Evolutionary conservation across 805 yeast species (phyloP).

Genomic region (Teunomyces cretensis): DNA sequence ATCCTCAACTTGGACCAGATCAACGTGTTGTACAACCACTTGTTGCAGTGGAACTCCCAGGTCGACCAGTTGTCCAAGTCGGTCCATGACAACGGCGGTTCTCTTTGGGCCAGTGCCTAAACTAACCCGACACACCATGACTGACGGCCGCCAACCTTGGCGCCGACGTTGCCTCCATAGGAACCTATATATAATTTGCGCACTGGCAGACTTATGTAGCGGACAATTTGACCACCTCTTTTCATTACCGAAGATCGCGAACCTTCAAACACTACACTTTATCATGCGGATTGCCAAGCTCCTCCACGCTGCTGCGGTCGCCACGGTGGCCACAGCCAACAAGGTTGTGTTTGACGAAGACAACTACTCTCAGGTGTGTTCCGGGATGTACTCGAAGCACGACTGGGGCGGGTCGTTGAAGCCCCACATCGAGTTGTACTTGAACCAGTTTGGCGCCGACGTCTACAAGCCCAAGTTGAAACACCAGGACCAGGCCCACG

Average conservation of each 20-base stretch:
- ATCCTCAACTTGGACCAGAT: slow-evolving; percentile 83
- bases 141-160: no score
- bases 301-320: not conserved
- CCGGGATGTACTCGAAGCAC: slow-evolving; percentile 83
- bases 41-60: slow-evolving; percentile 74
- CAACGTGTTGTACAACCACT: slow-evolving; percentile 66
- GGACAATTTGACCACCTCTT: not conserved
- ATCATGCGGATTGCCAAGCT: slow-evolving; percentile 1
- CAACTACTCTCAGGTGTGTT: slow-evolving; percentile 64
- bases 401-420: slow-evolving; percentile 84
- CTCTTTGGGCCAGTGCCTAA: slow-evolving; percentile 38
- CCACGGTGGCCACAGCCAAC: slow-evolving; percentile 30
- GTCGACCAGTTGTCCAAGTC: slow-evolving; percentile 59
- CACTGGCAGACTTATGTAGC: not conserved
- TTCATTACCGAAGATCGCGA: no score
- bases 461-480: slow-evolving; percentile 24
- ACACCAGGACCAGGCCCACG: slow-evolving; percentile 22
- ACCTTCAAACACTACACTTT: not conserved
- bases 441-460: slow-evolving; percentile 27
- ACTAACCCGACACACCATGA: no score
- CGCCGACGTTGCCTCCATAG: not conserved
- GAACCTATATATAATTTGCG: not conserved
- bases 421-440: slow-evolving; percentile 45
- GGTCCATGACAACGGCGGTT: slow-evolving; percentile 39
- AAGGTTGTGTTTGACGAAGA: slow-evolving; percentile 48